Evolutionary conservation across 148 eudicot genomes (phyloP), one percentile per base, ranked within the genome.

Genomic region (Polygonum aviculare): DNA sequence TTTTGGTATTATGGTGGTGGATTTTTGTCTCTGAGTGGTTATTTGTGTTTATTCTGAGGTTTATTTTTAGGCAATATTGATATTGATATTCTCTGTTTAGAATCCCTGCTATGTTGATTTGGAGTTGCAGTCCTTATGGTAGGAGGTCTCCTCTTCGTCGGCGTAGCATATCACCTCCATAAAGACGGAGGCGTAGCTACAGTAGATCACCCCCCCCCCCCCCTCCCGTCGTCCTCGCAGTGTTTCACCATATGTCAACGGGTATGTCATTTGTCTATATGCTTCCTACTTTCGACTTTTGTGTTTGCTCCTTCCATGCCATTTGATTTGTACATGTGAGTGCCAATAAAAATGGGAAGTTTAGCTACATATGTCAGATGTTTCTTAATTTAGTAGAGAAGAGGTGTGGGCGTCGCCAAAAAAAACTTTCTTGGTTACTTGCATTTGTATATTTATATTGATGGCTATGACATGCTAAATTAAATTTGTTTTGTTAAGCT

Each of bases 121-220:
- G 95, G 87, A 88, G 88, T 74, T 87, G 79, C 69, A 89, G 91
- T 76, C 96, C 93, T 16, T 83, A 81, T 63, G 88, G 91, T 73
- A 84, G 91, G 77, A 83, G 87, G 60, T 85, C 93, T 59, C 89
- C 89, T 59, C 77, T 80, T 41, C 70, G 84, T 4, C 81, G 80
- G 40, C 83, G 83, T 35, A 85, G 89, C 83, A 83, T 85, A 41
- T 83, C 92, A 8, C 88, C 91, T 77, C 82, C 78, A 50, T 84
- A 60, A 57, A 91, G 83, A 51, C 88, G 87, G 54, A 89, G 84
- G 45, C 85, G 88, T 39, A 88, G 88, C 87, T 82, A 82, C 83
- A 91, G 91, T 84, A 89, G 89, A 75, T 89, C 96, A 36, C 94
- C 94, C 75, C n/a, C n/a, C n/a, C n/a, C n/a, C n/a, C n/a, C n/a